Evolutionary conservation across 208 protist species (phyloP).

Genomic region (Borovskyia barvae): DNA sequence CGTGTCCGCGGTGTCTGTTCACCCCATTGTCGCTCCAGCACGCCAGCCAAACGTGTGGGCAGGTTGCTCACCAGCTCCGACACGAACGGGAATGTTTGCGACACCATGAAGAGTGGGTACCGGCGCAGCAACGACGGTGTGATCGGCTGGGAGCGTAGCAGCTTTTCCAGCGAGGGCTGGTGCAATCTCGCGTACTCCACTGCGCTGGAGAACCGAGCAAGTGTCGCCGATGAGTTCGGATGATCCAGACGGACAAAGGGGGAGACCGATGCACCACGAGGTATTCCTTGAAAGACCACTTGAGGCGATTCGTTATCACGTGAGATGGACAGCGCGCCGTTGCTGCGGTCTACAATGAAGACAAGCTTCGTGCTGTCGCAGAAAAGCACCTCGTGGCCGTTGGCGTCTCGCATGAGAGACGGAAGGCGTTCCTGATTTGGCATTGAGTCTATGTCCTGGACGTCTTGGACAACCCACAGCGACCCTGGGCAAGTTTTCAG

Average conservation of each 20-base stretch:
- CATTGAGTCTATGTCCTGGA: slow-evolving; percentile 83
- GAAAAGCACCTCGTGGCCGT: slow-evolving; percentile 49
- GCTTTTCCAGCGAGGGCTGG: slow-evolving; percentile 40
- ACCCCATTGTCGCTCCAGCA: slow-evolving; percentile 56
- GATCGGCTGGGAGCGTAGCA: slow-evolving; percentile 50
- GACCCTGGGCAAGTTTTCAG: slow-evolving; percentile 39
- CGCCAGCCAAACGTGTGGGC: slow-evolving; percentile 38
- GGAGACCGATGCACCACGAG: slow-evolving; percentile 41
- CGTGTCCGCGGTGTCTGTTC: slow-evolving; percentile 41
- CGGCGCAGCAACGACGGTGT: slow-evolving; percentile 66
- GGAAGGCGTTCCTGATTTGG: slow-evolving; percentile 66
- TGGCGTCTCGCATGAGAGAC: slow-evolving; percentile 28
- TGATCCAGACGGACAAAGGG: slow-evolving; percentile 90
- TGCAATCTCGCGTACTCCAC: slow-evolving; percentile 30
- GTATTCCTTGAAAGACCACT: slow-evolving; percentile 78
- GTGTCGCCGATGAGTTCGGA: slow-evolving; percentile 65
- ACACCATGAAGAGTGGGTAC: slow-evolving; percentile 60
- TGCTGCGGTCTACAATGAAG: slow-evolving; percentile 79
- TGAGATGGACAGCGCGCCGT: slow-evolving; percentile 71
- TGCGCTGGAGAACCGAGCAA: slow-evolving; percentile 53
- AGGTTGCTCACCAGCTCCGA: slow-evolving; percentile 42
- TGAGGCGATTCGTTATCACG: slow-evolving; percentile 72
- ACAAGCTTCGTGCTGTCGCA: slow-evolving; percentile 67
- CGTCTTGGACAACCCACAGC: slow-evolving; percentile 89
- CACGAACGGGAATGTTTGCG: slow-evolving; percentile 56